phyloP scores from a whole-genome alignment of 106 monocot genomes.

The Cymbidium sinense region DNA sequence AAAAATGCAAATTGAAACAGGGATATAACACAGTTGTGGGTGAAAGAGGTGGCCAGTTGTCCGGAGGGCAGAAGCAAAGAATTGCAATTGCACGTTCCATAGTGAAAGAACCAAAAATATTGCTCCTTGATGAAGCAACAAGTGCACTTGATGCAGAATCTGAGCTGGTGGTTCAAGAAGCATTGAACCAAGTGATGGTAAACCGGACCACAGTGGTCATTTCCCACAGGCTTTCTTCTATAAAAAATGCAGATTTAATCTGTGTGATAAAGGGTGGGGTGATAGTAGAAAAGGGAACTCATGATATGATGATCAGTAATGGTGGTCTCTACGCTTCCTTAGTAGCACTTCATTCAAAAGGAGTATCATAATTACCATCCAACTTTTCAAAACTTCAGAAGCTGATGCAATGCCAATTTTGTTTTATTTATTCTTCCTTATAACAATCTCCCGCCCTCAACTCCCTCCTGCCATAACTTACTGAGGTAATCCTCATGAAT shows the following conservation, averaged over 20 bases:
- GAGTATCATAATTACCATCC: neutral
- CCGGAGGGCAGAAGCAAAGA: conserved; percentile 9
- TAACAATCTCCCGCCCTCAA: neutral
- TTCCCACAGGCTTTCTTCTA: conserved; percentile 6
- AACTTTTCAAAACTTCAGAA: neutral
- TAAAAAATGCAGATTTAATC: conserved; percentile 11
- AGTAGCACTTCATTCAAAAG: conserved; percentile 3
- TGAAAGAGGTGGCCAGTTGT: conserved; percentile 3
- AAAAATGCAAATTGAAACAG: conserved; percentile 5
- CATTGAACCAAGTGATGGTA: conserved; percentile 4
- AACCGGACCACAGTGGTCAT: conserved; percentile 11
- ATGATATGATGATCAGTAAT: conserved; percentile 1
- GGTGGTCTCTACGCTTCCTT: conserved; percentile 12
- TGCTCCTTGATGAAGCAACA: conserved; percentile 7
- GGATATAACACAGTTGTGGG: conserved; percentile 14
- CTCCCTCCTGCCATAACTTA: neutral
- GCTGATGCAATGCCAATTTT: neutral
- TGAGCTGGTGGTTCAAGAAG: conserved; percentile 14
- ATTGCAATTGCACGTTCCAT: conserved; percentile 13
- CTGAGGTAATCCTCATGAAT: neutral
- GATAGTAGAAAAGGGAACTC: conserved; percentile 9
- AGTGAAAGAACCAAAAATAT: conserved; percentile 10
- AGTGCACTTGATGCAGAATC: conserved; percentile 17
- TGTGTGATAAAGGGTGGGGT: conserved; percentile 9
- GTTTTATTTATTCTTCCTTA: neutral